phyloP scores from a whole-genome alignment of 129 eudicot species.

The Mikania micrantha region DNA sequence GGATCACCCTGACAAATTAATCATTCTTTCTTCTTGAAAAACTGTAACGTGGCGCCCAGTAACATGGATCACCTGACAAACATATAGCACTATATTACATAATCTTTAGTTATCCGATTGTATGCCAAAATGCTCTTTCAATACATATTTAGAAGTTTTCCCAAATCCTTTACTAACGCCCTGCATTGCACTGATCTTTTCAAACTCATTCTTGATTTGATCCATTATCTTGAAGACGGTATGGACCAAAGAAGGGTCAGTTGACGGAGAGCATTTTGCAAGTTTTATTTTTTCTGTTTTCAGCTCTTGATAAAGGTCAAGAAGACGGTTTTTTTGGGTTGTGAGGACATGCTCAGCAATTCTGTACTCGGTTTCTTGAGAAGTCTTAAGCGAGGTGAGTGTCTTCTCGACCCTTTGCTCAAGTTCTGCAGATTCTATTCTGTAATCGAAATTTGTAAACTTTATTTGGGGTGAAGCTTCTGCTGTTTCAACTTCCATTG shows the following conservation, averaged over 20 bases:
- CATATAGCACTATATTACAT: neutral
- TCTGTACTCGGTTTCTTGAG: conserved; percentile 53
- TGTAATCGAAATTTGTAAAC: conserved; percentile 33
- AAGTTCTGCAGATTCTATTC: conserved; percentile 44
- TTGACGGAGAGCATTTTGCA: conserved; percentile 30
- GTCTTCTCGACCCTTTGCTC: conserved; percentile 53
- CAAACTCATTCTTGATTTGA: conserved; percentile 46
- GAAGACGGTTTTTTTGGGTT: conserved; percentile 51
- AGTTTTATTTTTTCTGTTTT: conserved; percentile 45
- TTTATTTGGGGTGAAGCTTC: conserved; percentile 16
- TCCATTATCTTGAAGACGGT: conserved; percentile 37
- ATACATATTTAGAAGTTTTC: conserved; percentile 44
- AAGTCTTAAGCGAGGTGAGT: conserved; percentile 40
- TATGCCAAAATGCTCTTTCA: conserved; percentile 54
- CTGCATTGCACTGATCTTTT: conserved; percentile 56
- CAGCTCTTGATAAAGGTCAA: conserved; percentile 49
- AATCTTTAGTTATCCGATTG: conserved; percentile 22
- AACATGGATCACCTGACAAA: no score
- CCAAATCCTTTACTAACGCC: conserved; percentile 61
- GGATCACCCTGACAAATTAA: no score
- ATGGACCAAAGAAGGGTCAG: conserved; percentile 34
- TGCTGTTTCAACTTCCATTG: neutral
- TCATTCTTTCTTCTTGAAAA: no score
- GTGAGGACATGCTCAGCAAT: conserved; percentile 45
- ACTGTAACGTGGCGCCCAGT: no score